Evolutionary conservation across 257 asterid genomes (phyloP).

Genomic region (Coffea canephora): DNA sequence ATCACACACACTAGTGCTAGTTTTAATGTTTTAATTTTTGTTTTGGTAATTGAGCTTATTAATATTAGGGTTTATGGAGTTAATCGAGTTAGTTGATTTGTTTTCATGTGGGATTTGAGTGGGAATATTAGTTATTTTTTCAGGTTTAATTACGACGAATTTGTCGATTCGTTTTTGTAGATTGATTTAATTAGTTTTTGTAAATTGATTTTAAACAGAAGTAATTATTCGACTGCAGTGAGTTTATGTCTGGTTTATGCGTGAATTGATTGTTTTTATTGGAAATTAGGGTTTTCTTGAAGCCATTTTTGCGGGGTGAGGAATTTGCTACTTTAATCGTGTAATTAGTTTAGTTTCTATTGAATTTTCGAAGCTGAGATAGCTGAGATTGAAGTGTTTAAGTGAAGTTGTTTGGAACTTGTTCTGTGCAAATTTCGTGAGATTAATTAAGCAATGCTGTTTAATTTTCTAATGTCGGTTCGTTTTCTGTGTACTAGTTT

Average conservation of each 20-base stretch:
- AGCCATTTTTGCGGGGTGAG: too few relatives aligned
- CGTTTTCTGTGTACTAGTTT: too few relatives aligned
- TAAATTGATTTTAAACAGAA: background rate
- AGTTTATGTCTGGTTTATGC: background rate
- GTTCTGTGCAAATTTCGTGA: background rate
- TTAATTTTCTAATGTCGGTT: background rate
- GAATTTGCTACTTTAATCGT: background rate
- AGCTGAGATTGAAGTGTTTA: background rate
- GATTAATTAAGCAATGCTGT: background rate
- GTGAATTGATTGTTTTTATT: background rate
- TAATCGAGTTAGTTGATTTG: background rate
- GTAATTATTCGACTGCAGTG: background rate
- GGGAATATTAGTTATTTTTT: background rate
- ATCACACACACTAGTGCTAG: background rate
- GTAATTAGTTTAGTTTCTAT: background rate
- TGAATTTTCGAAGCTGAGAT: too few relatives aligned
- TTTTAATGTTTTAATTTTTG: conserved; percentile 4
- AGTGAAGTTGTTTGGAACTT: background rate
- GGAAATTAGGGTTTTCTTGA: background rate
- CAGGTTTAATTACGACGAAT: background rate
- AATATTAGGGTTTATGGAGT: background rate
- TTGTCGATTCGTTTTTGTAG: background rate
- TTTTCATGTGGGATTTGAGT: background rate
- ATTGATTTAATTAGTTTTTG: background rate
- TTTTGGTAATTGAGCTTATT: background rate